Evolutionary conservation across 2,329 filamentous ascomycete genomes (phyloP).

Genomic region (Stachybotrys elegans): DNA sequence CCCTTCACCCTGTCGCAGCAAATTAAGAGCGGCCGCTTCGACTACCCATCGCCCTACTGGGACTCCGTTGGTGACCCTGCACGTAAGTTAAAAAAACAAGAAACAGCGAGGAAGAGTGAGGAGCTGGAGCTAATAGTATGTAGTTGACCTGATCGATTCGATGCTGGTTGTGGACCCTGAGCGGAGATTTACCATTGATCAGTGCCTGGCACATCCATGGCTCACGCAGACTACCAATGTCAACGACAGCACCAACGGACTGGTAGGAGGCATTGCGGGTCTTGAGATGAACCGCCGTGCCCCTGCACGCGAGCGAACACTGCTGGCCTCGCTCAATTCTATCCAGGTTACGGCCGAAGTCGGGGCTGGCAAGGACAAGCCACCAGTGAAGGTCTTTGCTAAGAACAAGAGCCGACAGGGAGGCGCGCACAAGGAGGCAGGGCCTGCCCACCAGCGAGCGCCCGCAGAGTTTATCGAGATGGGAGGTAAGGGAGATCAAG

Average conservation of each 20-base stretch:
- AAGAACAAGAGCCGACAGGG: conserved; percentile 54
- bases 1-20: conserved; percentile 72
- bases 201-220: conserved; percentile 91
- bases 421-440: conserved; percentile 49
- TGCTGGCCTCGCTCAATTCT: conserved; percentile 78
- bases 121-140: neutral
- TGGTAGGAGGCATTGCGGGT: conserved; percentile 78
- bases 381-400: conserved; percentile 66
- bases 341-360: conserved; percentile 51
- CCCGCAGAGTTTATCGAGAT: conserved; percentile 76
- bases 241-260: conserved; percentile 84
- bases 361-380: conserved; percentile 50
- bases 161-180: conserved; percentile 90
- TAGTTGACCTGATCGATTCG: conserved; percentile 82
- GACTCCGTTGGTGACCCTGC: conserved; percentile 63
- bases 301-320: conserved; percentile 73
- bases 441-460: conserved; percentile 62
- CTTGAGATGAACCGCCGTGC: conserved; percentile 84
- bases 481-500: conserved; percentile 81
- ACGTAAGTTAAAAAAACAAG: conserved; percentile 46
- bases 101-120: no score
- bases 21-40: conserved; percentile 82
- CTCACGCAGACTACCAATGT: conserved; percentile 58
- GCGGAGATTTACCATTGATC: conserved; percentile 79
- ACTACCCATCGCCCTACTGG: conserved; percentile 94